phyloP scores from a whole-genome alignment of 305 asterid genomes.

The Fraxinus paxiana region DNA sequence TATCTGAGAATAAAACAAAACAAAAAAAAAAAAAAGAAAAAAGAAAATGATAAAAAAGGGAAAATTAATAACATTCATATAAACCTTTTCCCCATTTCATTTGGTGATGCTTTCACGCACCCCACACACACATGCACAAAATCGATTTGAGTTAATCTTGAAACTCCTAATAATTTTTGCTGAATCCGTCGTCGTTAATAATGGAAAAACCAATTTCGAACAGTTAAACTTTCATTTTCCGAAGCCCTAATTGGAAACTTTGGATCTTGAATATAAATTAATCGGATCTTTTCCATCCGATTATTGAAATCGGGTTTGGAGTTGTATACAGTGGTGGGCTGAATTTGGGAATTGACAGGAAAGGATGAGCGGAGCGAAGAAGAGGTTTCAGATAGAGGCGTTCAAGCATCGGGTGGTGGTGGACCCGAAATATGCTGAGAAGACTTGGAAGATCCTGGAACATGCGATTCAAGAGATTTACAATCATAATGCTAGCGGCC shows the following conservation, averaged over 20 bases:
- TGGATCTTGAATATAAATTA: background rate
- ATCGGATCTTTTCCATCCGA: background rate
- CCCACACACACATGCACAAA: background rate
- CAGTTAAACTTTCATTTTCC: background rate
- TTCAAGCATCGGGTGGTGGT: constrained; percentile 82
- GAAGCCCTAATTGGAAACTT: background rate
- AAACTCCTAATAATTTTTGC: background rate
- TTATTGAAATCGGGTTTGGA: background rate
- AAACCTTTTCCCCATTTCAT: background rate
- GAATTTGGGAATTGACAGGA: constrained; percentile 10
- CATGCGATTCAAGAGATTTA: constrained; percentile 89
- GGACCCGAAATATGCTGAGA: constrained; percentile 91
- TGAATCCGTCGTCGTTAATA: background rate
- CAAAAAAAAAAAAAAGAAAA: background rate
- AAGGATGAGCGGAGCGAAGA: constrained; percentile 65
- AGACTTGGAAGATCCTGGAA: constrained; percentile 83
- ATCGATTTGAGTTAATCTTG: background rate
- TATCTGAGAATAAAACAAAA: no score
- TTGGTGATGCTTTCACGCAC: background rate
- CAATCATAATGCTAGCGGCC: constrained; percentile 87
- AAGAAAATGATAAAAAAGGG: background rate
- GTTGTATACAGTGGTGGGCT: background rate
- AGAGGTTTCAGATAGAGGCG: constrained; percentile 88
- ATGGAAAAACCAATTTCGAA: background rate
- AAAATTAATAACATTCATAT: background rate